Percentiles rank a stretch among this genome's conserved stretches.
These are phyloP conservation scores for Saposhnikovia divaricata DNA, from an alignment of 129 eudicot species.

Conservation along the genomic window DNA sequence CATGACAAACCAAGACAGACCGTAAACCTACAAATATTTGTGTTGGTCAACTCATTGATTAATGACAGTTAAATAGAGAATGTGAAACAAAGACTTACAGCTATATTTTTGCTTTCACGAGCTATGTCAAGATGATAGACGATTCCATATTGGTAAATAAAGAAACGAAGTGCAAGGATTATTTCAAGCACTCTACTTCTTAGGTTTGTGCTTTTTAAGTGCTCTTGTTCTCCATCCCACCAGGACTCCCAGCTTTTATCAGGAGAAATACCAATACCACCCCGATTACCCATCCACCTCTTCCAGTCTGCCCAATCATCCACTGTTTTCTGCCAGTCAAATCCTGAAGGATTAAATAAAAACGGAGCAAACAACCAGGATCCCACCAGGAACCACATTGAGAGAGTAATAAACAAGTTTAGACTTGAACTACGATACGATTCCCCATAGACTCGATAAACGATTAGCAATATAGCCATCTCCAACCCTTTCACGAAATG, in stretches of 20 bases:
- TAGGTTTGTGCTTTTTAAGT: conserved; percentile 50
- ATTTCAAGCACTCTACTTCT: conserved; percentile 70
- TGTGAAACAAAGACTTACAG: conserved; percentile 32
- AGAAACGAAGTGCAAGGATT: conserved; percentile 66
- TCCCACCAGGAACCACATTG: conserved; percentile 83
- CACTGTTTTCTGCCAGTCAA: conserved; percentile 93
- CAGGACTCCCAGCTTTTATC: conserved; percentile 99
- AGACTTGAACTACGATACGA: conserved; percentile 52
- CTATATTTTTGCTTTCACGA: conserved; percentile 53
- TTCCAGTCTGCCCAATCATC: conserved; percentile 98
- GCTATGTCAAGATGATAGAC: conserved; percentile 82
- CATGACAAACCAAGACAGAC: conserved; percentile 92
- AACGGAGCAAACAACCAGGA: conserved; percentile 98
- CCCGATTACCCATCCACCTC: conserved; percentile 94
- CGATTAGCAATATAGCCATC: conserved; percentile 51
- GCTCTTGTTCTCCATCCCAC: conserved; percentile 93
- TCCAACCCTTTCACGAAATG: conserved; percentile 90
- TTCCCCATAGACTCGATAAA: conserved; percentile 64
- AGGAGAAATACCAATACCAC: conserved; percentile 69
- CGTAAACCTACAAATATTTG: conserved; percentile 53
- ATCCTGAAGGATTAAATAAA: conserved; percentile 91
- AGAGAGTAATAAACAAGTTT: conserved; percentile 56
- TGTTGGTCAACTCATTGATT: not conserved
- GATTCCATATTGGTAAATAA: conserved; percentile 84
- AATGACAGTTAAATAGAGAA: not conserved